A percentile compares a stretch with the other conserved stretches of the same genome.
Conservation (phyloP, 768 basidiomycete species). For the Tulasnella calospora region DNA sequence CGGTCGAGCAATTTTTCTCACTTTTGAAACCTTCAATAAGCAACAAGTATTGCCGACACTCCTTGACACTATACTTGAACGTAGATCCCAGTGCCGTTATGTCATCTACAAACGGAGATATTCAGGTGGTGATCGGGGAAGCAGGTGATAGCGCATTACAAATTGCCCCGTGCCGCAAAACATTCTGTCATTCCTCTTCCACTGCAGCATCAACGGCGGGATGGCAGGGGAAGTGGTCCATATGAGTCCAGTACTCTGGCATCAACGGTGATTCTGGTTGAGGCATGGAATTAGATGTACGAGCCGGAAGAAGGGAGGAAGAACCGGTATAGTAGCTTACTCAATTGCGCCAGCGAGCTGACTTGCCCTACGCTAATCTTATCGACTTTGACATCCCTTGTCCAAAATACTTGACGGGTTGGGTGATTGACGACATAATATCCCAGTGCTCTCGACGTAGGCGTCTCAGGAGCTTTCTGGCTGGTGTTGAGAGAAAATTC, state of each 20-base stretch:
- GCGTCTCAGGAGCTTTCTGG: background rate
- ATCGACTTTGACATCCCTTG: background rate
- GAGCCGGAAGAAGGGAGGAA: background rate
- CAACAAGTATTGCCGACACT: background rate
- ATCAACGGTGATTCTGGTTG: constrained; percentile 2
- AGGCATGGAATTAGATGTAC: background rate
- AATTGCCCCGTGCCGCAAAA: constrained; percentile 8
- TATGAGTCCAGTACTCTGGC: constrained; percentile 24
- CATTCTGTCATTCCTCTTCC: background rate
- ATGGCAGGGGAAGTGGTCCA: constrained; percentile 23
- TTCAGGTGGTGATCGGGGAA: background rate
- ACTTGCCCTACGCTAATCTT: background rate
- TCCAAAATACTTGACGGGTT: constrained; percentile 13
- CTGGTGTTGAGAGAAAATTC: background rate
- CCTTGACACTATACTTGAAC: background rate
- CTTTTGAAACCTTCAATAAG: background rate
- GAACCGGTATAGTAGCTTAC: background rate
- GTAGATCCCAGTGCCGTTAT: constrained; percentile 3
- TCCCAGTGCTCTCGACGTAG: background rate
- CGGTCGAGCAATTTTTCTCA: constrained; percentile 24
- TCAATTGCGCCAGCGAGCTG: background rate
- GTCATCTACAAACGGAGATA: background rate
- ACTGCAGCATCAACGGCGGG: background rate
- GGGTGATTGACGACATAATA: constrained; percentile 16
- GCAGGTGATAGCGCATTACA: background rate